phyloP scores from a whole-genome alignment of 768 basidiomycete genomes.

The Collybiopsis confluens region DNA sequence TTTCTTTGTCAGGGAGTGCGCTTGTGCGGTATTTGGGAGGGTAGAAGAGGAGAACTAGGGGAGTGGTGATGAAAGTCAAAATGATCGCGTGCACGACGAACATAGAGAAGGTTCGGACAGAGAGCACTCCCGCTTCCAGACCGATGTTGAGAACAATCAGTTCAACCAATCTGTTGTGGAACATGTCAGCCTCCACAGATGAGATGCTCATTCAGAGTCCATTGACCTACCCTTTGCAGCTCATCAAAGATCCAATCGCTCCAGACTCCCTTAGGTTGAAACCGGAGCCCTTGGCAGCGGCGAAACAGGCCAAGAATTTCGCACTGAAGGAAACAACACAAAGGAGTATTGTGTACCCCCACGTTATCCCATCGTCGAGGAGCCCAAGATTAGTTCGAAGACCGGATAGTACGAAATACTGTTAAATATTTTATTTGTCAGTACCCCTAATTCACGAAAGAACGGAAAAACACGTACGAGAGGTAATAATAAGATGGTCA shows the following conservation, averaged over 20 bases:
- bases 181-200: not conserved
- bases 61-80: conserved; percentile 82
- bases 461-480: conserved; percentile 43
- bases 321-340: conserved; percentile 71
- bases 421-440: not conserved
- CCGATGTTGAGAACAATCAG: conserved; percentile 92
- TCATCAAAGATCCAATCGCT: conserved; percentile 86
- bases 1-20: conserved; percentile 13
- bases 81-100: conserved; percentile 78
- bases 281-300: conserved; percentile 52
- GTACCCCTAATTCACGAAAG: not conserved
- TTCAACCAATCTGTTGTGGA: conserved; percentile 57
- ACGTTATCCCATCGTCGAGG: conserved; percentile 68
- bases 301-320: conserved; percentile 73
- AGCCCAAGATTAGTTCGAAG: conserved; percentile 76
- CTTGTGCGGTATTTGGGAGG: conserved; percentile 52
- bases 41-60: conserved; percentile 75
- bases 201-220: not conserved
- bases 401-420: conserved; percentile 82
- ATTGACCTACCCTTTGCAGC: conserved; percentile 79
- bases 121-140: conserved; percentile 59
- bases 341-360: conserved; percentile 79
- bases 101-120: conserved; percentile 77
- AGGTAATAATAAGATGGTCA: conserved; percentile 70
- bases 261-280: conserved; percentile 75